Evolutionary conservation across 768 basidiomycete genomes (phyloP).

Genomic region (Tricholoma saponaceum): DNA sequence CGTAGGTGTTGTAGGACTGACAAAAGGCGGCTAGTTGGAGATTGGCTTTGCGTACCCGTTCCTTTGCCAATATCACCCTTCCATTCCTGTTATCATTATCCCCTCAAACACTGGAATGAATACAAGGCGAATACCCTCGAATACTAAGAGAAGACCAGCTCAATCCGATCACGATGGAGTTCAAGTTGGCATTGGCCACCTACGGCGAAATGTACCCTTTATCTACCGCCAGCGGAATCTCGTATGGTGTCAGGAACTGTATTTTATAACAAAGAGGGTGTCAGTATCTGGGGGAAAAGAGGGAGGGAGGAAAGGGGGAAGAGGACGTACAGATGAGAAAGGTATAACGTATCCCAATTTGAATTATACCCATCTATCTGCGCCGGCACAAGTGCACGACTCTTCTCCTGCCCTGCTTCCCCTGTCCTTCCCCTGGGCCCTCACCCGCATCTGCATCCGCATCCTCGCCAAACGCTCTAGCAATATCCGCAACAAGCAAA

Average conservation of each 20-base stretch:
- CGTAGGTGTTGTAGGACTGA: too few species aligned
- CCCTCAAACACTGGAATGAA: too few species aligned
- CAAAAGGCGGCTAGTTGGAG: too few species aligned
- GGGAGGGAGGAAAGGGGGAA: neutral
- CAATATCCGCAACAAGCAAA: conserved; percentile 56
- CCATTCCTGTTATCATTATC: too few species aligned
- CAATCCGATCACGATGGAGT: conserved; percentile 8
- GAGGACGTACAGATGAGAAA: conserved; percentile 59
- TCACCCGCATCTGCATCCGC: too few species aligned
- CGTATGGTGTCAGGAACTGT: conserved; percentile 86
- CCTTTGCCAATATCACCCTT: too few species aligned
- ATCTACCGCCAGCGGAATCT: conserved; percentile 58
- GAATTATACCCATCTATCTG: conserved; percentile 72
- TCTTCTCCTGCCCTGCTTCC: too few species aligned
- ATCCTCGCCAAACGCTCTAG: conserved; percentile 52
- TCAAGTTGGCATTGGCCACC: conserved; percentile 11
- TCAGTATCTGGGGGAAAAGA: neutral
- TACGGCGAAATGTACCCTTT: conserved; percentile 49
- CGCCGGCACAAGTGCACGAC: conserved; percentile 37
- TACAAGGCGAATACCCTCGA: too few species aligned
- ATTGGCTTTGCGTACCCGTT: too few species aligned
- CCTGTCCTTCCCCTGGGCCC: too few species aligned
- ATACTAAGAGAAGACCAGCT: too few species aligned
- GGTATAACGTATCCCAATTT: conserved; percentile 88
- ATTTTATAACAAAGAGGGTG: conserved; percentile 25